Conservation (phyloP, 345 rosid species). For the Salix udensis region DNA sequence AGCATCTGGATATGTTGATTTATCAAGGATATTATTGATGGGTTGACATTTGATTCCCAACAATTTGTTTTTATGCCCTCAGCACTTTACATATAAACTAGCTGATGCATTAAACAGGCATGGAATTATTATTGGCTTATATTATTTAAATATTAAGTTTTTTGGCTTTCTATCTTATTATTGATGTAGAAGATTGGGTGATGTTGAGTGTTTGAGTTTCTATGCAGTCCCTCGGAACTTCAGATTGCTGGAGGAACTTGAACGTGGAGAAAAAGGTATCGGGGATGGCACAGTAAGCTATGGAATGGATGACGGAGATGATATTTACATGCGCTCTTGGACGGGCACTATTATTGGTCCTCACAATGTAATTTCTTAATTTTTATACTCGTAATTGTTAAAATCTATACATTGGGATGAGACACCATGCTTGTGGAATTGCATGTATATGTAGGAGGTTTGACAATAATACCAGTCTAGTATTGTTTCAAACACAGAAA, state of each 20-base stretch:
- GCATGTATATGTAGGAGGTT: not conserved
- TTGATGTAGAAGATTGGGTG: not conserved
- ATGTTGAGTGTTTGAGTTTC: slow-evolving; percentile 8
- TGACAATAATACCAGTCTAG: not conserved
- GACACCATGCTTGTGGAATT: not conserved
- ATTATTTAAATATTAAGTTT: not conserved
- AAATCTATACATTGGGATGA: not conserved
- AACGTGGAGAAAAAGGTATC: slow-evolving; percentile 88
- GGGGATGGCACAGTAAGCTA: slow-evolving; percentile 92
- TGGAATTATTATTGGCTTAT: no score
- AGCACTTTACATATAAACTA: no score
- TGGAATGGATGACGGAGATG: slow-evolving; percentile 93
- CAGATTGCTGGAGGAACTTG: slow-evolving; percentile 83
- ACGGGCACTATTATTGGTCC: slow-evolving; percentile 91
- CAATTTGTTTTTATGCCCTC: no score
- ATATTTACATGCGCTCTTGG: slow-evolving; percentile 89
- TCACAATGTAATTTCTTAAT: slow-evolving; percentile 59
- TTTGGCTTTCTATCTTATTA: not conserved
- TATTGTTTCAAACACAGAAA: not conserved
- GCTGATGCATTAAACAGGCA: no score
- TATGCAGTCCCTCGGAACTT: slow-evolving; percentile 73
- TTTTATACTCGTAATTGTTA: not conserved
- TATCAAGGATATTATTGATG: no score
- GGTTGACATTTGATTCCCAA: no score
- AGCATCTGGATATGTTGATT: no score